phyloP scores from a whole-genome alignment of 2,329 filamentous ascomycete species.

The Trichoderma arundinaceum region DNA sequence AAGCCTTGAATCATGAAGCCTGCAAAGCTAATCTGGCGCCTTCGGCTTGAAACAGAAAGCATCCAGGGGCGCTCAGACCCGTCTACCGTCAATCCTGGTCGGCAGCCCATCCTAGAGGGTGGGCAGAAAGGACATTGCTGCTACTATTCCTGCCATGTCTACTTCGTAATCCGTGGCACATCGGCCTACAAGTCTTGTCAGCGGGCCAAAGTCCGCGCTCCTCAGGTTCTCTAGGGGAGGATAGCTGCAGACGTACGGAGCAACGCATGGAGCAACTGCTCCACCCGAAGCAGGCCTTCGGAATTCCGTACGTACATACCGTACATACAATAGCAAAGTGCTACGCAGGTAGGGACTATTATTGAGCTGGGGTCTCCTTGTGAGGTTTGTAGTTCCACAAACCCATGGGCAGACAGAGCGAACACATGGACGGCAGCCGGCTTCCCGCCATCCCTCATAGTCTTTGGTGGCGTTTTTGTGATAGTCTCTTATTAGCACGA shows the following conservation, averaged over 20 bases:
- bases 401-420: neutral
- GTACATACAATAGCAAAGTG: too few relatives aligned
- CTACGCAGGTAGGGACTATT: too few relatives aligned
- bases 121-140: neutral
- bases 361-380: neutral
- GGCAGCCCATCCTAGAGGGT: neutral
- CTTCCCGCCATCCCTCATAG: constrained; percentile 7
- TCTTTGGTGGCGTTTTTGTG: constrained; percentile 8
- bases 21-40: constrained; percentile 28
- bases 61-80: constrained; percentile 23
- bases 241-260: neutral
- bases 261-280: constrained; percentile 2
- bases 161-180: neutral
- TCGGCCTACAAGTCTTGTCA: constrained; percentile 1
- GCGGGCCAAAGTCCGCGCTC: neutral
- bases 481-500: neutral
- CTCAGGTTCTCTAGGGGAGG: neutral
- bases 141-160: neutral
- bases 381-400: neutral
- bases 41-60: constrained; percentile 26
- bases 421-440: neutral
- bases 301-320: too few relatives aligned
- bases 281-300: neutral
- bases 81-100: constrained; percentile 3
- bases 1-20: constrained; percentile 26